Conservation (phyloP, 192 early-diverging fungal species). For the Coemansia sp. region DNA sequence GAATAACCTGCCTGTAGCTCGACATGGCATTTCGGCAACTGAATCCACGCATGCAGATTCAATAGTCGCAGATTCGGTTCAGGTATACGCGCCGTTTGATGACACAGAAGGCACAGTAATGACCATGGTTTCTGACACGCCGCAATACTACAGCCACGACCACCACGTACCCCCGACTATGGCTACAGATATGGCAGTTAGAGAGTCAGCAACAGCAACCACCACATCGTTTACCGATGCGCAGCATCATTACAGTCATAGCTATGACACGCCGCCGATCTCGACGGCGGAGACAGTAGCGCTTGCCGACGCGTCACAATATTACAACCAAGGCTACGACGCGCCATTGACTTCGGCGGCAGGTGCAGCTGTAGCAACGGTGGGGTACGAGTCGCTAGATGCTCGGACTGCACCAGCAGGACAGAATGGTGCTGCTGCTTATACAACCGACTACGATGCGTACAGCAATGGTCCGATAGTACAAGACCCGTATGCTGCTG, state of each 20-base stretch:
- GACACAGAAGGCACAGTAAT: not conserved
- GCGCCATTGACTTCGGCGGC: not conserved
- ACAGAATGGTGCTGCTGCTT: not conserved
- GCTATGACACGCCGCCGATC: not conserved
- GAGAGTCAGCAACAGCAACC: not conserved
- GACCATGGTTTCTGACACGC: not conserved
- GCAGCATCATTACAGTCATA: not conserved
- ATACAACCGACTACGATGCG: not conserved
- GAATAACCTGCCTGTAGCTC: not conserved
- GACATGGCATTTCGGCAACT: not conserved
- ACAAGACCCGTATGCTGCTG: slow-evolving; percentile 4
- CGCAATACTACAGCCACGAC: not conserved
- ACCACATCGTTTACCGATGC: not conserved
- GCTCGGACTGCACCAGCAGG: not conserved
- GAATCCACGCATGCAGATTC: not conserved
- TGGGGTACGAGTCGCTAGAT: not conserved
- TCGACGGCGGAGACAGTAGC: not conserved
- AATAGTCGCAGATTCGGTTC: not conserved
- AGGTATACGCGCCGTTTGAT: not conserved
- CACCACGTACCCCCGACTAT: not conserved
- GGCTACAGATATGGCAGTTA: not conserved
- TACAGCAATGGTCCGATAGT: not conserved
- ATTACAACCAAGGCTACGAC: not conserved
- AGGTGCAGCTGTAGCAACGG: not conserved
- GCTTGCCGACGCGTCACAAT: not conserved